A percentile compares a stretch with the other conserved stretches of the same genome.
Evolutionary conservation across 2,329 filamentous ascomycete species (phyloP).

Genomic region (Aspergillus aculeatinus): DNA sequence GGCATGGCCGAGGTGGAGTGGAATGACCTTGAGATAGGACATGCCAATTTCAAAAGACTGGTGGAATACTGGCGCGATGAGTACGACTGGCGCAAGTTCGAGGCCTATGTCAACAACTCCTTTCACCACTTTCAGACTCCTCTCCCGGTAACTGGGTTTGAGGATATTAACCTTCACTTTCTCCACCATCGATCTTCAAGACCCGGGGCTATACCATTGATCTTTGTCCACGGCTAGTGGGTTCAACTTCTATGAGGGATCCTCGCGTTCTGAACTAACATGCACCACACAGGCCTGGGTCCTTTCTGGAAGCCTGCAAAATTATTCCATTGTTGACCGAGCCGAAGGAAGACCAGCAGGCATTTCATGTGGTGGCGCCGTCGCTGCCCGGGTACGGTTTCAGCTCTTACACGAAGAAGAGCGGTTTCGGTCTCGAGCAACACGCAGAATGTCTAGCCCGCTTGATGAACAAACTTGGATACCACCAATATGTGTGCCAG

Average conservation of each 20-base stretch:
- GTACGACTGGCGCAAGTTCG: constrained; percentile 61
- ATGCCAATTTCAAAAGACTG: constrained; percentile 38
- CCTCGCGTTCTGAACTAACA: too few species aligned
- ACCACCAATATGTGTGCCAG: background rate
- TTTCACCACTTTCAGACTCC: constrained; percentile 59
- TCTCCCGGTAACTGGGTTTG: constrained; percentile 59
- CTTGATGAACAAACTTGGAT: background rate
- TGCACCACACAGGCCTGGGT: constrained; percentile 55
- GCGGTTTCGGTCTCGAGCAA: constrained; percentile 15
- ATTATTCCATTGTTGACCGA: constrained; percentile 48
- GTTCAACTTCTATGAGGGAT: background rate
- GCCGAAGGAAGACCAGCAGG: constrained; percentile 37
- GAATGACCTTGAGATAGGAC: too few species aligned
- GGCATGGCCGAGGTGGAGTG: too few species aligned
- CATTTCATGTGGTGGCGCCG: constrained; percentile 55
- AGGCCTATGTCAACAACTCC: constrained; percentile 52
- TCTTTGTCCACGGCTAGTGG: constrained; percentile 66
- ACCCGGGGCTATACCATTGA: constrained; percentile 59
- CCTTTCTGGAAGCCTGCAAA: constrained; percentile 57
- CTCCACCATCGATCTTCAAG: constrained; percentile 57
- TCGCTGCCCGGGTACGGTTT: constrained; percentile 60
- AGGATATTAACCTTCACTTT: constrained; percentile 62
- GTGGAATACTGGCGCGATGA: constrained; percentile 56
- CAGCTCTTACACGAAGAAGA: constrained; percentile 44
- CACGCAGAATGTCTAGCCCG: background rate